Evolutionary conservation across 352 stramenopile species (phyloP).

Genomic region (Phytophthora pini): DNA sequence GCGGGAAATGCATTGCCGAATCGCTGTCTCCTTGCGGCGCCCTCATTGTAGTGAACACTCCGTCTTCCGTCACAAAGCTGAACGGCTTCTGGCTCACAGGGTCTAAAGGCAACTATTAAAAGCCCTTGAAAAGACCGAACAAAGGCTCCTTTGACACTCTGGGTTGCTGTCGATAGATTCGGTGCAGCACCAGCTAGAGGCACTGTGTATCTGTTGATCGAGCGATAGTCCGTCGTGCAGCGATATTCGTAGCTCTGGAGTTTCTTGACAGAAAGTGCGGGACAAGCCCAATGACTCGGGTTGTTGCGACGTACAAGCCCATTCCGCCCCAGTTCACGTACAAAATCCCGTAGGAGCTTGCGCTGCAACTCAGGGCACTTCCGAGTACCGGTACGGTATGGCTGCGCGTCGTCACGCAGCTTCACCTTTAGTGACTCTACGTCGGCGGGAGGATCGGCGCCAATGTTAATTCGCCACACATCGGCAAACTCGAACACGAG

Average conservation of each 20-base stretch:
- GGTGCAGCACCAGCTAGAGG: not conserved
- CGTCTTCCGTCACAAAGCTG: constrained; percentile 11
- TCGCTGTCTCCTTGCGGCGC: not conserved
- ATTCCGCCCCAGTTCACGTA: not conserved
- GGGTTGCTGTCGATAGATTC: not conserved
- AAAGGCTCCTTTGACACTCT: not conserved
- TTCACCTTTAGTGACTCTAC: not conserved
- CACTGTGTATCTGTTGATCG: not conserved
- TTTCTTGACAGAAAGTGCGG: not conserved
- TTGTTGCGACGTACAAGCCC: not conserved
- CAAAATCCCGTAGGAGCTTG: not conserved
- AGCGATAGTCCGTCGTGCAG: not conserved
- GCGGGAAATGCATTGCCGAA: not conserved
- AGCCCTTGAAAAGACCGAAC: not conserved
- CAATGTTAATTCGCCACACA: not conserved
- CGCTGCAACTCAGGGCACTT: not conserved
- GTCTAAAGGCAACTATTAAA: not conserved
- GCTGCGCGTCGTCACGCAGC: not conserved
- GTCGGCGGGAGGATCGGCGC: not conserved
- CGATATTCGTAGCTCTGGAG: not conserved
- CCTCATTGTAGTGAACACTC: not conserved
- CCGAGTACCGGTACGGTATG: not conserved
- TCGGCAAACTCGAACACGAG: not conserved
- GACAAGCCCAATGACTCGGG: not conserved
- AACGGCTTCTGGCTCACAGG: not conserved